Evolutionary conservation across 2,329 filamentous ascomycete species (phyloP), one percentile per base, ranked within the genome.

Genomic region (Basipetospora chlamydospora): DNA sequence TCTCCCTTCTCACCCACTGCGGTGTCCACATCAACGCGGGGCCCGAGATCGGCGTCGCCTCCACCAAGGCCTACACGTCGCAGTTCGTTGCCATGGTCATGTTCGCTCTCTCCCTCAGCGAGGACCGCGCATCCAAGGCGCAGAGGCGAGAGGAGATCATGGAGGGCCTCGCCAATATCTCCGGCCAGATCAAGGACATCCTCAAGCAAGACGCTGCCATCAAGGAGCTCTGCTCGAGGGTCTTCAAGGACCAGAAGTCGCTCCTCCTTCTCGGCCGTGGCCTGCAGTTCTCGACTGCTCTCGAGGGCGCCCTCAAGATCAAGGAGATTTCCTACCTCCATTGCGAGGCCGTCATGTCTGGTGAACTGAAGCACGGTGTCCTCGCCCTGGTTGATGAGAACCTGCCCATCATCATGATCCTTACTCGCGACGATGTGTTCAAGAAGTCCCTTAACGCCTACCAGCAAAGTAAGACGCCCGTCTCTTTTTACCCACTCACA

Each of bases 61-160:
- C 88, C 32, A 98, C 90, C 60, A 98, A 98, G 72, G 90, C 90
- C 26, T 98, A 98, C 67, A 98, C 90, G 11, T 96, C 90, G 32
- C 90, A 98, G 59, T 98, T 96, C 60, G 85, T 98, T 54, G 93
- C 90, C 58, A 95, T 98, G 86, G 82, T 96, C 64, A 98, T 98
- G 90, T 96, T 98, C 53, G 90, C 90, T 6, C 70, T 98, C 44
- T 95, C 87, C 21, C 74, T 98, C 40, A 90, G 84, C 53, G 90
- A 98, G 65, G 90, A 98, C 61, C 84, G 90, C 49, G 84, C 87
- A 28, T 95, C 86, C 48, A 98, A 98, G 75, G 74, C 80, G 52
- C 76, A 81, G 66, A 77, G 88, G 54, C 81, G 90, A 22, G 77
- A 90, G 61, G 87, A 95, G 62, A 96, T 98, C 54, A 95, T 98